These are phyloP conservation scores for Entomortierella lignicola DNA, from an alignment of 192 early-diverging fungal species.

Conservation along the genomic window DNA sequence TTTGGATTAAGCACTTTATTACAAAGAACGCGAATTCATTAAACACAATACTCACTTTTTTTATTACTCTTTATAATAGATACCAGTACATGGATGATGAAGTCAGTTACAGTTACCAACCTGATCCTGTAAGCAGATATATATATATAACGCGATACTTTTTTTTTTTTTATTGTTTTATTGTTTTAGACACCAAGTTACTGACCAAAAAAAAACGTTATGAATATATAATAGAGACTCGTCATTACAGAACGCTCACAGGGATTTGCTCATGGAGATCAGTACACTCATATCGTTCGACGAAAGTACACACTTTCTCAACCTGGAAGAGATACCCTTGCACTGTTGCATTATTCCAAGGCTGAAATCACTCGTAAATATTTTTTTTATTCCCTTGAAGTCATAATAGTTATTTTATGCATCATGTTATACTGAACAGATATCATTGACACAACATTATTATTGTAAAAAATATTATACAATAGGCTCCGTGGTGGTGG, in stretches of 20 bases:
- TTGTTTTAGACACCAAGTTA: not conserved
- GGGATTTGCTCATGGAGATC: conserved; percentile 50
- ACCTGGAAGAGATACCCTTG: conserved; percentile 47
- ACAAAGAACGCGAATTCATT: not conserved
- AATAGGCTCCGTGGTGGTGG: conserved; percentile 46
- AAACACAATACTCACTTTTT: not conserved
- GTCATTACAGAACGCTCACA: conserved; percentile 48
- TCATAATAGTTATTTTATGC: no score
- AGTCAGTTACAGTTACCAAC: conserved; percentile 14
- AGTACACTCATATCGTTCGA: conserved; percentile 45
- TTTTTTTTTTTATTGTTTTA: not conserved
- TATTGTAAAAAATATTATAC: not conserved
- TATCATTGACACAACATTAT: no score
- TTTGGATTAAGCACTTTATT: no score
- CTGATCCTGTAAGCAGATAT: conserved; percentile 26
- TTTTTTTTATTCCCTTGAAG: no score
- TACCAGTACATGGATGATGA: conserved; percentile 55
- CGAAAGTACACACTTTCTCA: conserved; percentile 43
- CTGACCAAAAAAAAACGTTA: no score
- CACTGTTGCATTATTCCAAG: conserved; percentile 46
- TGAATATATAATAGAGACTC: conserved; percentile 28
- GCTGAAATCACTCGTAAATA: conserved; percentile 48
- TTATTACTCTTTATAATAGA: conserved; percentile 3
- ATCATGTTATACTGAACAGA: no score
- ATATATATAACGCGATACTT: not conserved